Conservation (phyloP, 1,139 yeast genomes). For the Geotrichum australiense region DNA sequence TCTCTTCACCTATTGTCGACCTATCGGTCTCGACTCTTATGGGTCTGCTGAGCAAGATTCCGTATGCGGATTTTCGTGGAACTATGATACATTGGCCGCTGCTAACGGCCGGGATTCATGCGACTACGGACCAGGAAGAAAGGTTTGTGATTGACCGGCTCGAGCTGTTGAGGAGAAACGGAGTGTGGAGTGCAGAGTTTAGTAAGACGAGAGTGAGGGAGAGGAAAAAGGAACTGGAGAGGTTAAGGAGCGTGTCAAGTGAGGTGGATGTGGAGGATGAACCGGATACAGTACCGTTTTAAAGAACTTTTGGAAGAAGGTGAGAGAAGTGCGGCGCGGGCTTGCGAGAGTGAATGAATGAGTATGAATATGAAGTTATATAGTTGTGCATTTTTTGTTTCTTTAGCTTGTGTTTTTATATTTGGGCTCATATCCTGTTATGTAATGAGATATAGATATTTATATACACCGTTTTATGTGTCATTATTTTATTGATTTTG, state of each 20-base stretch:
- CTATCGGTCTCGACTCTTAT: constrained; percentile 5
- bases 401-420: too few relatives aligned
- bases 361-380: too few relatives aligned
- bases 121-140: constrained; percentile 1
- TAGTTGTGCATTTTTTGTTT: too few relatives aligned
- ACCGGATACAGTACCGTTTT: constrained; percentile 1
- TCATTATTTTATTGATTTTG: too few relatives aligned
- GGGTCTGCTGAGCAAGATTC: constrained; percentile 6
- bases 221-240: constrained; percentile 4
- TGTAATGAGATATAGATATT: too few relatives aligned
- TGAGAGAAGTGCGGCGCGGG: too few relatives aligned
- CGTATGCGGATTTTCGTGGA: constrained; percentile 9
- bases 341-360: too few relatives aligned
- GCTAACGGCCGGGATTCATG: constrained; percentile 13
- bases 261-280: not conserved
- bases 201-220: constrained; percentile 7
- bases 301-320: too few relatives aligned
- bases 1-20: constrained; percentile 4
- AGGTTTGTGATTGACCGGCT: constrained; percentile 13
- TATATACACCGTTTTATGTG: too few relatives aligned
- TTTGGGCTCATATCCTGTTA: too few relatives aligned
- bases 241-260: not conserved
- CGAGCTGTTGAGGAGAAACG: constrained; percentile 8
- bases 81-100: constrained; percentile 14
- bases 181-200: constrained; percentile 15